These are phyloP conservation scores for Murraya paniculata DNA, from an alignment of 345 rosid genomes.

Conservation along the genomic window DNA sequence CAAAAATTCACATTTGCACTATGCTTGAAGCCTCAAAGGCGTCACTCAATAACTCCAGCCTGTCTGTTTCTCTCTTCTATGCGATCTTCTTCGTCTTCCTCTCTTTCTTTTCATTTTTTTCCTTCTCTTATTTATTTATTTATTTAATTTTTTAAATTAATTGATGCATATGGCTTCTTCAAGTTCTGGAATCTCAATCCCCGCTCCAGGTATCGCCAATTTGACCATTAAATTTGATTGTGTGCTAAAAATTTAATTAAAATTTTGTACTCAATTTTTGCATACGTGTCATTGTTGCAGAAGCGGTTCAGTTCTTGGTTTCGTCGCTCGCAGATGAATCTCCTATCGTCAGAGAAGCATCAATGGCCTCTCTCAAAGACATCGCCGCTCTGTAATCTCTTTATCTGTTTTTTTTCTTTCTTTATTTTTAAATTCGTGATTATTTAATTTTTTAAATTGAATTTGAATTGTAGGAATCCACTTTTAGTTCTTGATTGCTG, in stretches of 20 bases:
- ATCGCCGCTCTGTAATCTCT: conserved; percentile 56
- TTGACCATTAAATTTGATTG: conserved; percentile 1
- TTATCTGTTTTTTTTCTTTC: neutral
- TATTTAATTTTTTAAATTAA: too few relatives aligned
- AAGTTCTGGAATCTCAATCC: conserved; percentile 63
- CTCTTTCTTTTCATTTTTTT: neutral
- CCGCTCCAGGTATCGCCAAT: conserved; percentile 58
- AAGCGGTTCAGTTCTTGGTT: conserved; percentile 81
- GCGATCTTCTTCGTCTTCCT: neutral
- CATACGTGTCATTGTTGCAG: conserved; percentile 35
- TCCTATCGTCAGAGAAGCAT: conserved; percentile 59
- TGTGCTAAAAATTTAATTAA: neutral
- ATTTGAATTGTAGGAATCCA: conserved; percentile 62
- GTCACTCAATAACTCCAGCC: neutral
- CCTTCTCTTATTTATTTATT: neutral
- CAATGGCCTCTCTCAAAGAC: conserved; percentile 84
- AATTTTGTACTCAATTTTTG: neutral
- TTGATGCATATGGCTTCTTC: conserved; percentile 63
- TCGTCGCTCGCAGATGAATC: conserved; percentile 90
- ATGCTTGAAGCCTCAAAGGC: neutral
- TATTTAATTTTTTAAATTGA: neutral
- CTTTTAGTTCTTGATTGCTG: conserved; percentile 93
- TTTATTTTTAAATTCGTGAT: neutral
- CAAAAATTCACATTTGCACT: too few relatives aligned
- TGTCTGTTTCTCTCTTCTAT: neutral